Base-by-base conservation (phyloP, 2,329 filamentous ascomycete species). In the Sporothrix pseudoabietina region DNA sequence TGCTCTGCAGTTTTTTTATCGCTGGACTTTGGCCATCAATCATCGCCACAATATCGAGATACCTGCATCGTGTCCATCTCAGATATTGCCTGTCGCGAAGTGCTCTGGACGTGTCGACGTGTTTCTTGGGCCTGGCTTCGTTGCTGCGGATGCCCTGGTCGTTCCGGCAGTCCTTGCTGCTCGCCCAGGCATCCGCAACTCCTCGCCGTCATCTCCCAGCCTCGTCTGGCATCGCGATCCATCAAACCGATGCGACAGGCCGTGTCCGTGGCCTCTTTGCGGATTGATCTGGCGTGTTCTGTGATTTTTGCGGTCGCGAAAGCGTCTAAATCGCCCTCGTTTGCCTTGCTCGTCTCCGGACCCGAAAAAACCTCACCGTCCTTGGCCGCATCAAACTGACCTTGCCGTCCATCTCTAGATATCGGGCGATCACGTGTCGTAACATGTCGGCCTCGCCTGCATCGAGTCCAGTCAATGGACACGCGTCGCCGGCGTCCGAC, bases 381-480 rank as follows among this genome's bases (percentile, higher is more conserved):
- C 49, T 70, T 22, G 8, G 10, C 32, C 73, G 30, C 68, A 74
- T 73, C 73, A 44, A 79, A 80, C 85, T 87, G 83, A 87, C 82
- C 81, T 83, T 81, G 80, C 81, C 81, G 82, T 83, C 83, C 81
- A 79, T 75, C 78, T 57, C 89, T 86, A 84, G 86, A 86, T 86
- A 89, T 87, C 86, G 80, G 85, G 87, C 85, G 84, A 85, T 83
- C 87, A 72, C 88, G 84, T 85, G 85, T 82, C 86, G 85, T 84
- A 87, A 85, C 80, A 89, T 91, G 85, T 88, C 88, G 84, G 86
- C 86, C 83, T 87, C 88, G 80, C 85, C 87, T 78, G 85, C 89
- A 82, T 83, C 84, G 77, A 86, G 88, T 83, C 85, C 89, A 79
- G 85, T 87, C 79, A 92, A 94, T 83, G 91, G 91, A 80, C 87